A percentile compares a stretch with the other conserved stretches of the same genome.
phyloP scores from a whole-genome alignment of 768 basidiomycete species.

The Chalciporus pseudorubinellus region DNA sequence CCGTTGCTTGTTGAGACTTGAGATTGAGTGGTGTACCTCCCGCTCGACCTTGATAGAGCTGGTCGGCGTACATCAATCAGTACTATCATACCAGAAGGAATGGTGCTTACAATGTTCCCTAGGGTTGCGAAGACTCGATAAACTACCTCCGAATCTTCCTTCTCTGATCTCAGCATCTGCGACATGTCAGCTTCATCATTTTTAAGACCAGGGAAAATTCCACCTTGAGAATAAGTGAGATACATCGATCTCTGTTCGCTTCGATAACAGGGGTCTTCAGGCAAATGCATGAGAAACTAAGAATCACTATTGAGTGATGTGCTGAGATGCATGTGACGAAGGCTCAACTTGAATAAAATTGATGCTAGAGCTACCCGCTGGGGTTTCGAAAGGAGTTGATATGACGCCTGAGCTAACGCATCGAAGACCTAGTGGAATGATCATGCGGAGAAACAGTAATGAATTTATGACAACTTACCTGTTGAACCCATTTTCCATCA shows the following conservation, averaged over 20 bases:
- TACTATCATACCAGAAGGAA: background rate
- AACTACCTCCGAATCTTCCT: conserved; percentile 60
- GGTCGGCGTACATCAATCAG: conserved; percentile 6
- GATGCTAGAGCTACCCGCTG: conserved; percentile 80
- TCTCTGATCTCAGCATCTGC: conserved; percentile 39
- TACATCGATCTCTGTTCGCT: conserved; percentile 40
- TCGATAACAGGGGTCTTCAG: conserved; percentile 42
- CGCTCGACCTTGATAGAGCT: conserved; percentile 52
- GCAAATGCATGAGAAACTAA: conserved; percentile 64
- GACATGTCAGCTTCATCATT: conserved; percentile 5
- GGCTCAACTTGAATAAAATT: conserved; percentile 83
- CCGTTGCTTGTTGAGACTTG: conserved; percentile 36
- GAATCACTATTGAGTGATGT: conserved; percentile 1
- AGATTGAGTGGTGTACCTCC: conserved; percentile 34
- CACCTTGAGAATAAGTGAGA: conserved; percentile 49
- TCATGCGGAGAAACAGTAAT: conserved; percentile 2
- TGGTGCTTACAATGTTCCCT: conserved; percentile 61
- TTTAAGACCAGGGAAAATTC: background rate
- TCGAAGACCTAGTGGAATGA: conserved; percentile 52
- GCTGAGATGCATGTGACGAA: background rate
- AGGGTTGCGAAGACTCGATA: conserved; percentile 72
- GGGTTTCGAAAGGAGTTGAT: conserved; percentile 57
- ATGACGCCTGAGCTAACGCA: conserved; percentile 48
- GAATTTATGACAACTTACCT: conserved; percentile 36
- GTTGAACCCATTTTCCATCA: conserved; percentile 49